Base-by-base conservation (phyloP, 129 eudicot species). In the Flaveria ramosissima region DNA sequence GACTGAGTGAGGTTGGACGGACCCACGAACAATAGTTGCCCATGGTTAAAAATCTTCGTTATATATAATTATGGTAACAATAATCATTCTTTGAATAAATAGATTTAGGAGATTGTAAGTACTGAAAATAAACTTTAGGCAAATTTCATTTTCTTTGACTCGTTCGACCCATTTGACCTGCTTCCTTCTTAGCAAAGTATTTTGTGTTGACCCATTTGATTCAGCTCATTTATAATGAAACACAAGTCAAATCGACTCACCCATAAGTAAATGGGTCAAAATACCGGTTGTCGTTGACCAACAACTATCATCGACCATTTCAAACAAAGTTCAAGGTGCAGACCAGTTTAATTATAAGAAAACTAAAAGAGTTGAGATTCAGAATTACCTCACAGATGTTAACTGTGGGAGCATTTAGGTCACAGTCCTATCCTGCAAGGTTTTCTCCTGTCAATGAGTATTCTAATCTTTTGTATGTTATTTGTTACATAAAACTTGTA, bases 311-410 rank as follows among this genome's bases (percentile, higher is more conserved):
- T 3, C 39, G 20, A 78, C 15, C 41, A 36, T 70, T 24, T 65
- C 72, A 71, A 71, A 80, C n/a, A 42, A 53, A 17, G 70, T 66
- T 21, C 39, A 63, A 64, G 36, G 15, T 72, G 67, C 77, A 78
- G 55, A 61, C 51, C 55, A 2, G 36, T 78, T 63, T 51, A 39
- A 65, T 63, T 47, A 63, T 14, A 71, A 39, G 19, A 14, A 71
- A 48, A 71, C 20, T 53, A 55, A 76, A 20, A 17, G 42, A 57
- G 19, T 16, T 59, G 45, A 32, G 36, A 64, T 65, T 76, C 80
- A 64, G 53, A 48, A 65, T 64, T 65, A 76, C 73, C 73, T 50
- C 20, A 62, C 50, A 30, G 11, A 46, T 57, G 48, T 64, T 48
- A 24, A 21, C 65, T 36, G 41, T 30, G 24, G 26, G 36, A 51